Conservation (phyloP, 768 basidiomycete genomes). For the Russula compacta region DNA sequence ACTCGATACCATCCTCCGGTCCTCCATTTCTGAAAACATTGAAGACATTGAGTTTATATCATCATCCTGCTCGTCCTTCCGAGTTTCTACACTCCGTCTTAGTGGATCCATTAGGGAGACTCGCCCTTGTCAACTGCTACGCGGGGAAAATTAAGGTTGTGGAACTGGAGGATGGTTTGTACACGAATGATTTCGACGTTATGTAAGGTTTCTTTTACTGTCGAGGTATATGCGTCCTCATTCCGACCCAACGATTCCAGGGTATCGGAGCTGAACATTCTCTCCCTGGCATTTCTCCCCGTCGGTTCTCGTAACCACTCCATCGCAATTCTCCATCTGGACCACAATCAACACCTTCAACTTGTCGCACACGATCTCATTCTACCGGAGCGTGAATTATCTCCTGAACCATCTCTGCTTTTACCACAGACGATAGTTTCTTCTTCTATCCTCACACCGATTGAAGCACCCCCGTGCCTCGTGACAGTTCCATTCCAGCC, state of each 20-base stretch:
- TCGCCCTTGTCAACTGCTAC: conserved; percentile 60
- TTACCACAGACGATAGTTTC: conserved; percentile 48
- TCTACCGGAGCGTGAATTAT: conserved; percentile 42
- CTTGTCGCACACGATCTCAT: conserved; percentile 51
- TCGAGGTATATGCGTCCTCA: neutral
- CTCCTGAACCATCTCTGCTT: conserved; percentile 36
- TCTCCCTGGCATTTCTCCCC: conserved; percentile 57
- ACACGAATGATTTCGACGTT: conserved; percentile 50
- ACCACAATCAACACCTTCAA: conserved; percentile 53
- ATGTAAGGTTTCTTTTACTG: conserved; percentile 37
- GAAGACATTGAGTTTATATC: conserved; percentile 44
- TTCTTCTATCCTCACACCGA: conserved; percentile 32
- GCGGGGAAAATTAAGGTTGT: conserved; percentile 62
- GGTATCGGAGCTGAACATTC: conserved; percentile 56
- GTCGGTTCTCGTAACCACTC: conserved; percentile 35
- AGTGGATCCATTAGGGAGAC: conserved; percentile 51
- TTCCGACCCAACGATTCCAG: conserved; percentile 28
- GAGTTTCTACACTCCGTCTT: conserved; percentile 67
- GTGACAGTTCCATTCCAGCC: conserved; percentile 30
- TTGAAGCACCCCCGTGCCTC: conserved; percentile 23
- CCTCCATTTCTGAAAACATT: conserved; percentile 31
- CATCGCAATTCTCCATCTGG: conserved; percentile 60
- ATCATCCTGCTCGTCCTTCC: conserved; percentile 47
- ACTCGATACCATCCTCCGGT: conserved; percentile 30
- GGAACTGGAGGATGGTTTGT: conserved; percentile 43